Evolutionary conservation across 306 rosid genomes (phyloP).

Genomic region (Ormosia emarginata): DNA sequence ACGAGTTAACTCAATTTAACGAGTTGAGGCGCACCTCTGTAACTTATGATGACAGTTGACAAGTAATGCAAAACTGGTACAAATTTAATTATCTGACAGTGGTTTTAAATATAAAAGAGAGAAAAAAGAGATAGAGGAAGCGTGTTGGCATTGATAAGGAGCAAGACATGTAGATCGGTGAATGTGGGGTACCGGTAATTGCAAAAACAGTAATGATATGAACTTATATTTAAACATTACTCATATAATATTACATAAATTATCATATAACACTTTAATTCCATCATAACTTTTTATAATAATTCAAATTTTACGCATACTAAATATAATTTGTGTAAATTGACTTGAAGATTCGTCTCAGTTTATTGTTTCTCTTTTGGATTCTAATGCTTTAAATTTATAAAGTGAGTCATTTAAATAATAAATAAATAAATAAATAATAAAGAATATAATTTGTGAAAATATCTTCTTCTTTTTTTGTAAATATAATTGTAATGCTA

Average conservation of each 20-base stretch:
- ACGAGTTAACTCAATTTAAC: too few relatives aligned
- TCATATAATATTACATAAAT: background rate
- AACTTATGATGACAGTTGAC: background rate
- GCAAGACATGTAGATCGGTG: background rate
- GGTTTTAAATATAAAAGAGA: background rate
- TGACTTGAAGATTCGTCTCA: too few relatives aligned
- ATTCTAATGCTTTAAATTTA: too few relatives aligned
- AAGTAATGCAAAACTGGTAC: background rate
- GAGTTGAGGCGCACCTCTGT: too few relatives aligned
- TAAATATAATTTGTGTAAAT: too few relatives aligned
- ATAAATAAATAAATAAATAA: too few relatives aligned
- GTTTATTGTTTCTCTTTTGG: too few relatives aligned
- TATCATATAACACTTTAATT: background rate
- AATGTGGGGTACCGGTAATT: background rate
- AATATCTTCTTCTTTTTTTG: too few relatives aligned
- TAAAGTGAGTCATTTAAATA: too few relatives aligned
- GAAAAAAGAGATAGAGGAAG: background rate
- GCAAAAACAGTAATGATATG: background rate
- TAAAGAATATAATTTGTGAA: too few relatives aligned
- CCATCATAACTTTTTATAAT: background rate
- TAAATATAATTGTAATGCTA: too few relatives aligned
- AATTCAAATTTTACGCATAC: background rate
- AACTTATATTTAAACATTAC: background rate
- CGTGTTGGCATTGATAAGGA: background rate
- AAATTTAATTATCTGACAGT: background rate